A percentile compares a stretch with the other conserved stretches of the same genome.
These are phyloP conservation scores for Starmerella lactis-condensi DNA, from an alignment of 805 yeast species.

Conservation along the genomic window DNA sequence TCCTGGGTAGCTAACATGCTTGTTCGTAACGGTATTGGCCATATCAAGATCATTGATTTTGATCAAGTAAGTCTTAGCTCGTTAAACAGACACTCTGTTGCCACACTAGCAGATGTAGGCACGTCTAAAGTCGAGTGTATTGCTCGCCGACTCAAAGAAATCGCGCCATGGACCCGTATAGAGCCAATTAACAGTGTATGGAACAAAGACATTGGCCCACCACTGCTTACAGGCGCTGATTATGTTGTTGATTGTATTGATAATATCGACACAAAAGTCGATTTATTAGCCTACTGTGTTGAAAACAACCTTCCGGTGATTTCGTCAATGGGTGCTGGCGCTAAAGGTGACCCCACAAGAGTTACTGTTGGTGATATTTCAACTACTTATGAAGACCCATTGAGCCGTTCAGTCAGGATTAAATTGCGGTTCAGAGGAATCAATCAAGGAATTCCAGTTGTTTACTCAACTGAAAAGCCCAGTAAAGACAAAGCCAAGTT, in stretches of 20 bases:
- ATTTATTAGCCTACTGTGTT: slow-evolving; percentile 56
- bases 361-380: slow-evolving; percentile 78
- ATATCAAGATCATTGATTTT: slow-evolving; percentile 68
- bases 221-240: slow-evolving; percentile 45
- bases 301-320: slow-evolving; percentile 45
- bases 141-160: slow-evolving; percentile 41
- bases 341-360: slow-evolving; percentile 88
- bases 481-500: slow-evolving; percentile 83
- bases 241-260: slow-evolving; percentile 90
- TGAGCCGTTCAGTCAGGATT: slow-evolving; percentile 73
- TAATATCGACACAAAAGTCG: slow-evolving; percentile 92
- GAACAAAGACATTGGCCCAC: slow-evolving; percentile 42
- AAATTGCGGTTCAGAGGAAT: slow-evolving; percentile 68
- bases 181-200: slow-evolving; percentile 66
- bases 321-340: slow-evolving; percentile 93
- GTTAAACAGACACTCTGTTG: slow-evolving; percentile 85
- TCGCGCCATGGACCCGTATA: slow-evolving; percentile 88
- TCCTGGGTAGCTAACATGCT: slow-evolving; percentile 89
- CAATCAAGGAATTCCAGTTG: slow-evolving; percentile 57
- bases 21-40: slow-evolving; percentile 74
- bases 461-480: slow-evolving; percentile 89
- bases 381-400: slow-evolving; percentile 81
- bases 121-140: slow-evolving; percentile 72
- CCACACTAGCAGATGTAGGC: slow-evolving; percentile 81
- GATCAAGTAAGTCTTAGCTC: slow-evolving; percentile 91